Conservation (phyloP, 1,284 basidiomycete genomes). For the Ganoderma sinense region DNA sequence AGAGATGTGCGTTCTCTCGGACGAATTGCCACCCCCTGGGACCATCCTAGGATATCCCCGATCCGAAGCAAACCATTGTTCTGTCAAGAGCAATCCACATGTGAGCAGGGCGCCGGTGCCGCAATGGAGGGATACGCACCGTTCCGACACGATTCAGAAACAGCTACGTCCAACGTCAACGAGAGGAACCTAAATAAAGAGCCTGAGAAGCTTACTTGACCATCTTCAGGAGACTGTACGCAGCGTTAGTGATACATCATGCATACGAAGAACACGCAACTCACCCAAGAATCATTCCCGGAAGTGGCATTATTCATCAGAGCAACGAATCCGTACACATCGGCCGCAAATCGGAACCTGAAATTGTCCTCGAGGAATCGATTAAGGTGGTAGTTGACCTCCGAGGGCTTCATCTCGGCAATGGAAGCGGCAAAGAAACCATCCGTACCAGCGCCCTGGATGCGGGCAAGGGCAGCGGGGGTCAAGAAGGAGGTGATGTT, state of each 20-base stretch:
- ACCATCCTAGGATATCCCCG: conserved; percentile 55
- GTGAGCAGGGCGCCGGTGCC: background rate
- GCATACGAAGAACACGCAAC: conserved; percentile 1
- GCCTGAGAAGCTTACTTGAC: conserved; percentile 50
- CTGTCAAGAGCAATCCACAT: conserved; percentile 38
- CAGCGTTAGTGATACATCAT: background rate
- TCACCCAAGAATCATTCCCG: conserved; percentile 60
- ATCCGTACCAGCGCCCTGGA: conserved; percentile 43
- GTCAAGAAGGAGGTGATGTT: conserved; percentile 52
- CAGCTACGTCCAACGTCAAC: conserved; percentile 38
- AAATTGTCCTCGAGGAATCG: conserved; percentile 53
- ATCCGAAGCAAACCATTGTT: conserved; percentile 59
- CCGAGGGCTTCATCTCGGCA: conserved; percentile 48
- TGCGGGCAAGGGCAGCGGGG: conserved; percentile 47
- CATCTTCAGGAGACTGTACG: conserved; percentile 57
- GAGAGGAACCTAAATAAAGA: background rate
- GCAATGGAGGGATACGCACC: conserved; percentile 36
- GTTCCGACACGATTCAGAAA: conserved; percentile 52
- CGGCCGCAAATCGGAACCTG: conserved; percentile 47
- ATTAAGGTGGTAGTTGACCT: conserved; percentile 57
- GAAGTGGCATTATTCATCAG: conserved; percentile 55
- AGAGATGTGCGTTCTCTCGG: conserved; percentile 47
- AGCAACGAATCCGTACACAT: conserved; percentile 56
- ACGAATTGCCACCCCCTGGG: conserved; percentile 44
- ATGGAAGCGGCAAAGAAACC: conserved; percentile 36